These are phyloP conservation scores for Mucor plumbeus DNA, from an alignment of 371 early-diverging fungal genomes.

Conservation along the genomic window DNA sequence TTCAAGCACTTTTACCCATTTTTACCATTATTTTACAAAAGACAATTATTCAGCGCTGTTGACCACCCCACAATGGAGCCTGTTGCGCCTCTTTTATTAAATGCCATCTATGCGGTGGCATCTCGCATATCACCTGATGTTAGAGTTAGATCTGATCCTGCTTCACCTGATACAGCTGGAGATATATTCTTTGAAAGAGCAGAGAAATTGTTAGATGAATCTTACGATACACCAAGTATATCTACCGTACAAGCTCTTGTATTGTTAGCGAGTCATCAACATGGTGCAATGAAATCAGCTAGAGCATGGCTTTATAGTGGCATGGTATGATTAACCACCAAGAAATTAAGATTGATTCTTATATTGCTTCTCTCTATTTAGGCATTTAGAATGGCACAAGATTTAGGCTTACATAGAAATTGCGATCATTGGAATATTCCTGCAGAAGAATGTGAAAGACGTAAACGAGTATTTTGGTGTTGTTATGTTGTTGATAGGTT, in stretches of 20 bases:
- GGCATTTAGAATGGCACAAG: slow-evolving; percentile 60
- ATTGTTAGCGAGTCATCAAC: slow-evolving; percentile 57
- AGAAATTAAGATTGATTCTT: background rate
- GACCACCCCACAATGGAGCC: slow-evolving; percentile 24
- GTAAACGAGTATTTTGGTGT: slow-evolving; percentile 59
- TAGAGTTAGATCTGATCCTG: slow-evolving; percentile 42
- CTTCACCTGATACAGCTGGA: slow-evolving; percentile 45
- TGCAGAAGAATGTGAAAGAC: slow-evolving; percentile 46
- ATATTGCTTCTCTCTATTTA: slow-evolving; percentile 2
- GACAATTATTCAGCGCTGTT: slow-evolving; percentile 18
- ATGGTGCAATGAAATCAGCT: slow-evolving; percentile 55
- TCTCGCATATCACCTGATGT: slow-evolving; percentile 50
- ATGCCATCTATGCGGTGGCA: slow-evolving; percentile 57
- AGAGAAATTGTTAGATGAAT: slow-evolving; percentile 55
- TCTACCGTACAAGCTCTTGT: slow-evolving; percentile 67
- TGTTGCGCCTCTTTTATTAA: slow-evolving; percentile 49
- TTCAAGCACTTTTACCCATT: slow-evolving; percentile 60
- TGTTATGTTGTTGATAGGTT: slow-evolving; percentile 55
- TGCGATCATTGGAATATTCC: slow-evolving; percentile 52
- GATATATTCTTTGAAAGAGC: slow-evolving; percentile 55
- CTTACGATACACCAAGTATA: slow-evolving; percentile 60
- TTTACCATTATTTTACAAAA: slow-evolving; percentile 61
- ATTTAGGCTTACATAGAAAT: slow-evolving; percentile 52
- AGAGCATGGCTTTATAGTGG: slow-evolving; percentile 58
- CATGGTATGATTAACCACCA: slow-evolving; percentile 35